Evolutionary conservation across 306 rosid species (phyloP), one percentile per base, ranked within the genome.

Genomic region (Quercus berberidifolia): DNA sequence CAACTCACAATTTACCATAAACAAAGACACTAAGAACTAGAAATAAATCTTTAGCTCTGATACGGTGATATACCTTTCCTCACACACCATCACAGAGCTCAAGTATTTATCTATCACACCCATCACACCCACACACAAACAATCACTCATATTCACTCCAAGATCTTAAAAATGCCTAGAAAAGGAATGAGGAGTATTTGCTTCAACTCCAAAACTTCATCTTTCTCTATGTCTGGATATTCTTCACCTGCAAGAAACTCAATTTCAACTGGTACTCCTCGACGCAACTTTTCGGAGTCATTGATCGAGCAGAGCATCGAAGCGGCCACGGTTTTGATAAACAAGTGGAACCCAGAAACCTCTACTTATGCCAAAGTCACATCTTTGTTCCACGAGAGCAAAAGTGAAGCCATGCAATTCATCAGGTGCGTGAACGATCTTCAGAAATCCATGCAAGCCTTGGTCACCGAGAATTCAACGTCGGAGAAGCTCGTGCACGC

Each of bases 301-400:
- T 51, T 57, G 83, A 69, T 70, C 5, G 84, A 80, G 8, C 86
- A 64, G 68, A 60, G 63, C 52, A 31, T 87, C 26, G 93, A 80
- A 5, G 84, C 81, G 33, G 94, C 94, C 3, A 88, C 78, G 0
- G 69, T 73, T 1, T 38, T 87, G 55, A 77, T 94, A 4, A 73
- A 31, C 74, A 94, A 94, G 78, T 90, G 98, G 98, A 79, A 94
- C 63, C 78, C 91, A 0, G 91, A 94, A 17, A 58, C 86, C 1
- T 89, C 97, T 0, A 11, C 86, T 0, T 92, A 81, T 63, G 92
- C 97, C 1, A 85, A 67, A 31, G 84, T 92, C 19, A 94, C 98
- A 0, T 94, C 97, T 1, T 80, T 94, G 46, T 94, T 92, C 83
- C 87, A 84, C 76, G 83, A 89, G 58, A 81, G 84, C 77, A 88